Percentiles rank a stretch among this genome's conserved stretches.
Evolutionary conservation across 2,329 filamentous ascomycete species (phyloP).

Genomic region (Bipolaris cookei): DNA sequence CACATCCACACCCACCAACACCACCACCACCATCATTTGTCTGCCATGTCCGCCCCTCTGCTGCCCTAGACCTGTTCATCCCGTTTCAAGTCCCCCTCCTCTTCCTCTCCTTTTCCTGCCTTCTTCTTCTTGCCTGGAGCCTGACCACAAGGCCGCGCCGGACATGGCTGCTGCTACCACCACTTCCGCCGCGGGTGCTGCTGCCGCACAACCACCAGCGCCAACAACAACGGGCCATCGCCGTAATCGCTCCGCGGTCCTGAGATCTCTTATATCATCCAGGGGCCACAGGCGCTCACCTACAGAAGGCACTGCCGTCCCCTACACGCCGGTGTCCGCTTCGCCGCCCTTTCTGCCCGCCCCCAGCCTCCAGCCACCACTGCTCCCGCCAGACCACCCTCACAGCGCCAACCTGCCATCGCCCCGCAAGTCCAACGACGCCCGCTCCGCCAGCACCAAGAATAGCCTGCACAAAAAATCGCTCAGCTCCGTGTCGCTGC

Average conservation of each 20-base stretch:
- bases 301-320: conserved; percentile 48
- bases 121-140: conserved; percentile 5
- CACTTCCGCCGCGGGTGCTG: not conserved
- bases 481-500: conserved; percentile 61
- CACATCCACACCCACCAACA: conserved; percentile 6
- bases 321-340: conserved; percentile 24
- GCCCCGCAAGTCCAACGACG: conserved; percentile 50
- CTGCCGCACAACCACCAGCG: conserved; percentile 4
- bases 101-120: conserved; percentile 14
- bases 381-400: conserved; percentile 60
- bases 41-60: conserved; percentile 30
- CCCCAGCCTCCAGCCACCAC: conserved; percentile 43
- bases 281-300: conserved; percentile 58
- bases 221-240: conserved; percentile 37
- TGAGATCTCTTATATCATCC: conserved; percentile 58
- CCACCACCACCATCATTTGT: conserved; percentile 25
- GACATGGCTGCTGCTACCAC: conserved; percentile 28
- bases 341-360: conserved; percentile 35
- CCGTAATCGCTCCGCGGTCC: conserved; percentile 52
- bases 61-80: conserved; percentile 29
- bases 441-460: conserved; percentile 40
- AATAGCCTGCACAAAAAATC: conserved; percentile 59
- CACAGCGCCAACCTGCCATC: conserved; percentile 49
- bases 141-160: conserved; percentile 30
- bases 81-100: conserved; percentile 24